Percentiles rank a stretch among this genome's conserved stretches.
phyloP scores from a whole-genome alignment of 179 eudicot genomes.

The Patellifolia procumbens region DNA sequence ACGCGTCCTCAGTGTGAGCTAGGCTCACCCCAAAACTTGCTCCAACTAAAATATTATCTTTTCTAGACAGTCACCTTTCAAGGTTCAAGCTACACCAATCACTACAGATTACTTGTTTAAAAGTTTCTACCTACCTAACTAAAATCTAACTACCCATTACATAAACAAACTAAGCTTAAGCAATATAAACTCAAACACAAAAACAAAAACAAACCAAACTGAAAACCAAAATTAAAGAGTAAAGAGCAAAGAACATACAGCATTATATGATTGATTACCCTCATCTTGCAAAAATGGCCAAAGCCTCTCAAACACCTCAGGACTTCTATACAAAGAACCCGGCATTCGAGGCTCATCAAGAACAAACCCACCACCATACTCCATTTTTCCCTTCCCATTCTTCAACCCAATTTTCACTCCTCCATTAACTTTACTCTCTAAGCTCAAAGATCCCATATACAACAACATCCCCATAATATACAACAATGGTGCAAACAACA shows the following conservation, averaged over 20 bases:
- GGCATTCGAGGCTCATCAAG: slow-evolving; percentile 48
- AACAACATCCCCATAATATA: slow-evolving; percentile 82
- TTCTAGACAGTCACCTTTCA: background rate
- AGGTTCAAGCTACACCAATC: background rate
- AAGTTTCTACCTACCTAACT: slow-evolving; percentile 15
- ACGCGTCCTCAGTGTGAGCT: background rate
- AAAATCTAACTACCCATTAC: slow-evolving; percentile 12
- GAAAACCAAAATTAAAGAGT: background rate
- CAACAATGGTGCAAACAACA: slow-evolving; percentile 77
- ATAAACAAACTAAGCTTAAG: background rate
- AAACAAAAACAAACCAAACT: background rate
- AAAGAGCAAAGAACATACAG: slow-evolving; percentile 40
- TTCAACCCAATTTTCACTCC: slow-evolving; percentile 31
- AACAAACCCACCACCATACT: slow-evolving; percentile 42
- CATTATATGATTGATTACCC: slow-evolving; percentile 58
- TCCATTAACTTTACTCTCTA: slow-evolving; percentile 45
- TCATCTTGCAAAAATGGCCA: slow-evolving; percentile 71
- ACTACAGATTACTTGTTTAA: background rate
- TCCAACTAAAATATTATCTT: background rate
- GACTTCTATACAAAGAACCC: slow-evolving; percentile 85
- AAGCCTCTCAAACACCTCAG: slow-evolving; percentile 77
- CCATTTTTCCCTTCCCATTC: background rate
- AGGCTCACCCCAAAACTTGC: background rate
- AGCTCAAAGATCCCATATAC: slow-evolving; percentile 78
- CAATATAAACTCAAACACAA: background rate